Conservation (phyloP, 768 basidiomycete genomes). For the Tephrocybe sp. region DNA sequence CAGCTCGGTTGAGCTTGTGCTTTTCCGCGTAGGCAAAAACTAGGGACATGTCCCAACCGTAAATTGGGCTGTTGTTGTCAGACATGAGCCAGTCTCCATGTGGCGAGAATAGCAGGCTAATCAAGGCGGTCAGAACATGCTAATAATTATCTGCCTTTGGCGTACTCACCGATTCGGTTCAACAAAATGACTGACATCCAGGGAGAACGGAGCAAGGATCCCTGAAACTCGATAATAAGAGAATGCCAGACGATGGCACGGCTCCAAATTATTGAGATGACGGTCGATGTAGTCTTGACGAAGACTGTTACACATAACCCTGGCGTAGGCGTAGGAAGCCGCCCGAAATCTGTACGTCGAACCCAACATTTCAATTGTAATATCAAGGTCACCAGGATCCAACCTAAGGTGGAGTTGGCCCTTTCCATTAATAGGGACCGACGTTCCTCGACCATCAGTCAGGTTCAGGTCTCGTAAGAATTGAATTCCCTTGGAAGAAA, state of each 20-base stretch:
- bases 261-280: conserved; percentile 28
- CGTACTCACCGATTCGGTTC: conserved; percentile 27
- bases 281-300: conserved; percentile 38
- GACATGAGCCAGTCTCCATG: conserved; percentile 34
- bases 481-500: conserved; percentile 16
- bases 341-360: conserved; percentile 20
- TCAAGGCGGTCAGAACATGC: neutral
- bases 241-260: conserved; percentile 31
- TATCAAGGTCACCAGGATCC: conserved; percentile 15
- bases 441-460: conserved; percentile 9
- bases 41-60: conserved; percentile 37
- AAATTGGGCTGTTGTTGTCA: conserved; percentile 37
- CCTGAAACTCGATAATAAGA: conserved; percentile 25
- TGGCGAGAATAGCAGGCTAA: conserved; percentile 35
- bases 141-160: neutral
- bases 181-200: conserved; percentile 22
- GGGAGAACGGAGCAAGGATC: conserved; percentile 27
- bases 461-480: conserved; percentile 16
- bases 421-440: conserved; percentile 20
- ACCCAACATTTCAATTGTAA: conserved; percentile 21
- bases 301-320: conserved; percentile 30
- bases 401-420: conserved; percentile 20
- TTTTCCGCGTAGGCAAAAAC: conserved; percentile 30
- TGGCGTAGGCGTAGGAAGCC: conserved; percentile 21
- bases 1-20: conserved; percentile 21